These are phyloP conservation scores for Alliaria petiolata DNA, from an alignment of 345 rosid species.

Conservation along the genomic window DNA sequence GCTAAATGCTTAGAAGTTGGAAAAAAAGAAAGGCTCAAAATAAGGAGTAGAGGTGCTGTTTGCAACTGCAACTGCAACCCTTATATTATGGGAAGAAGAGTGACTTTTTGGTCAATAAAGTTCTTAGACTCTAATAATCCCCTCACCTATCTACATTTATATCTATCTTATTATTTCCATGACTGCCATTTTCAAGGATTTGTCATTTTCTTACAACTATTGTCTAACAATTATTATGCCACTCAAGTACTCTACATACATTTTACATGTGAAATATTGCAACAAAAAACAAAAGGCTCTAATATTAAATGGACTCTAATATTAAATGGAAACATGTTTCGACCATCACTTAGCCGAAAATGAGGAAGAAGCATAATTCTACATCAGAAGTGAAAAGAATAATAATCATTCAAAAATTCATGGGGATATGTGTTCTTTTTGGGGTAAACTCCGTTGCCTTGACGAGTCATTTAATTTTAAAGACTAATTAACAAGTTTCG, in stretches of 20 bases:
- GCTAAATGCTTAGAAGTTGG: conserved; percentile 17
- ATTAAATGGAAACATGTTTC: not conserved
- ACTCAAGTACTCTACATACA: conserved; percentile 12
- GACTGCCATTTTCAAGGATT: conserved; percentile 19
- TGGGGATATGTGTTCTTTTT: conserved; percentile 7
- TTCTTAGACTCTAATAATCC: conserved; percentile 9
- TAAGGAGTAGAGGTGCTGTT: conserved; percentile 27
- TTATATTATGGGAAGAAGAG: conserved; percentile 14
- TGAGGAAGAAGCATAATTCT: conserved; percentile 1
- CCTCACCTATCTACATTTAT: conserved; percentile 19
- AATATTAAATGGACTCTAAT: not conserved
- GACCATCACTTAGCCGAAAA: not conserved
- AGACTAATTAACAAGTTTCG: not conserved
- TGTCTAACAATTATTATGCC: conserved; percentile 13
- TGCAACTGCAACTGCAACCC: conserved; percentile 8
- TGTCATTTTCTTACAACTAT: conserved; percentile 25
- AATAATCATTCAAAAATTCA: not conserved
- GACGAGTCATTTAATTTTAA: conserved; percentile 14
- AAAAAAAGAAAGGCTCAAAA: conserved; percentile 18
- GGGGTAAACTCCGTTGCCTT: conserved; percentile 10
- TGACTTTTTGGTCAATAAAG: conserved; percentile 34
- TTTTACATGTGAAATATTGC: conserved; percentile 1
- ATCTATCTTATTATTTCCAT: conserved; percentile 12
- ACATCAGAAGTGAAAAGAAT: not conserved
- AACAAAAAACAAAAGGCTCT: not conserved